Percentiles rank a stretch among this genome's conserved stretches.
phyloP scores from a whole-genome alignment of 106 monocot genomes.

The Platanthera guangdongensis region DNA sequence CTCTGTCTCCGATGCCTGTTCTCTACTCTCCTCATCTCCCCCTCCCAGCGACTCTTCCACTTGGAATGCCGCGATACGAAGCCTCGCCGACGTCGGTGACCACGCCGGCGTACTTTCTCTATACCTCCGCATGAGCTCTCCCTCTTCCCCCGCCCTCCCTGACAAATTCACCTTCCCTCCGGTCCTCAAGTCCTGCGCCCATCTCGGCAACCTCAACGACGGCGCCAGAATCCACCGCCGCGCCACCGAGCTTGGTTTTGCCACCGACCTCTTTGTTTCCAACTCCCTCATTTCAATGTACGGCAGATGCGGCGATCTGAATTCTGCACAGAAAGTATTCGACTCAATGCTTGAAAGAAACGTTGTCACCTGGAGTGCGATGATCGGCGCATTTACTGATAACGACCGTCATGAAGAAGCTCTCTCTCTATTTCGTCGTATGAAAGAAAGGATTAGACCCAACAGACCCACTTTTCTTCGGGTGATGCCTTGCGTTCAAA shows the following conservation, averaged over 20 bases:
- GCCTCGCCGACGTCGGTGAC: conserved; percentile 7
- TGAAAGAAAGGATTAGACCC: conserved; percentile 22
- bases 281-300: conserved; percentile 46
- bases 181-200: conserved; percentile 40
- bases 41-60: conserved; percentile 18
- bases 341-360: conserved; percentile 21
- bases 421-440: conserved; percentile 16
- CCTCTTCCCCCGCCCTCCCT: conserved; percentile 3
- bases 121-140: conserved; percentile 27
- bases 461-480: conserved; percentile 41
- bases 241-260: neutral
- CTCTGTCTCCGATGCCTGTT: neutral
- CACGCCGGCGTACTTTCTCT: conserved; percentile 16
- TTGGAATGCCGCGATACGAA: conserved; percentile 27
- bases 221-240: conserved; percentile 18
- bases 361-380: conserved; percentile 35
- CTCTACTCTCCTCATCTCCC: conserved; percentile 3
- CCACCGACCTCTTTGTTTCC: conserved; percentile 14
- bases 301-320: conserved; percentile 19
- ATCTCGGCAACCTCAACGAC: conserved; percentile 16
- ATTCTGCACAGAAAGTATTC: conserved; percentile 18
- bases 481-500: conserved; percentile 27
- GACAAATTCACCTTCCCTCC: conserved; percentile 43
- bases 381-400: conserved; percentile 20
- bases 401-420: conserved; percentile 13